Conservation (phyloP, 2,329 filamentous ascomycete genomes). For the Colletotrichum lini region DNA sequence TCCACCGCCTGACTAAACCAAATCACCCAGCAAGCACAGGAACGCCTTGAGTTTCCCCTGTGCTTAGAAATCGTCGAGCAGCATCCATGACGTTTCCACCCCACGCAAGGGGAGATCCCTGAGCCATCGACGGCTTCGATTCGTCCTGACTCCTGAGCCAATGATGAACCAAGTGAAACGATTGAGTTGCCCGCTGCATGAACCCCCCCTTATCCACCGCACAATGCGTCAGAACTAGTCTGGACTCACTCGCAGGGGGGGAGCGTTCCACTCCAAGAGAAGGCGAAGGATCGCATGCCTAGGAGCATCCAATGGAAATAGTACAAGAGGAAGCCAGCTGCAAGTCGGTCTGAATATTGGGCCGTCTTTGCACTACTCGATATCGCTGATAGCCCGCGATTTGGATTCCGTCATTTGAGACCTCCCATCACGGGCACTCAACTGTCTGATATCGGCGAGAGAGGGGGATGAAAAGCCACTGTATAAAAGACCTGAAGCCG, state of each 20-base stretch:
- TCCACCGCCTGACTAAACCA: neutral
- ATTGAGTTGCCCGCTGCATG: constrained; percentile 17
- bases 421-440: neutral
- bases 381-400: neutral
- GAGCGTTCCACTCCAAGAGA: neutral
- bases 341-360: neutral
- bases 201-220: constrained; percentile 17
- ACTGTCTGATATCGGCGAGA: too few relatives aligned
- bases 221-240: neutral
- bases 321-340: neutral
- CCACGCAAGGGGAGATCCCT: neutral
- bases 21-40: too few relatives aligned
- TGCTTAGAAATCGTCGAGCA: constrained; percentile 24
- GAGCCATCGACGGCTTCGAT: neutral
- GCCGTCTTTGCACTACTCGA: neutral
- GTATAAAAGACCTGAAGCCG: constrained; percentile 6
- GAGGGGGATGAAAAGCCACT: too few relatives aligned
- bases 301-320: neutral
- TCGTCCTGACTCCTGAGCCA: neutral
- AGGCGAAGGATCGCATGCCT: neutral
- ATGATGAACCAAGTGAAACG: constrained; percentile 8
- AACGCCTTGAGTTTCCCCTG: neutral
- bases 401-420: neutral
- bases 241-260: neutral
- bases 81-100: neutral